Evolutionary conservation across 2,329 filamentous ascomycete genomes (phyloP), one percentile per base, ranked within the genome.

Genomic region (Akanthomyces lecanii): DNA sequence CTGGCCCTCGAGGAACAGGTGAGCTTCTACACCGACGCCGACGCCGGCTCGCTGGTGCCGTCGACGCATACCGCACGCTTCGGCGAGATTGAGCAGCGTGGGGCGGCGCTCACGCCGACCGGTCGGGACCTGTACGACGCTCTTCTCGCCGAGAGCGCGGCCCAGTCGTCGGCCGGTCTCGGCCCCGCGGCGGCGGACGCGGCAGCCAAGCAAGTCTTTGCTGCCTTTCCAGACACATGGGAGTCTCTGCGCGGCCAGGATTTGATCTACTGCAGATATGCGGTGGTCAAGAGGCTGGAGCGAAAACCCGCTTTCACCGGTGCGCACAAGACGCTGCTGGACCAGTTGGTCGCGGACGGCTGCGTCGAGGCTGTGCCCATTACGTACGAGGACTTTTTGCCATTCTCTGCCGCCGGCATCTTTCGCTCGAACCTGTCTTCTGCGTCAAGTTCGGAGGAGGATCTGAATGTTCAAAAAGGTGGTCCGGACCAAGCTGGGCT

Each of bases 351-450:
- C 1, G 61, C 67, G 2, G 56, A 70, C 0, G 73, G 74, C 0
- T 30, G 73, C 3, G 44, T 83, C 0, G 67, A 72, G 45, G 73
- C 72, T 5, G 67, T 74, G 3, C 79, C 82, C 2, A 75, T 84
- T 21, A 82, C 77, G 0, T 84, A 84, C 62, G 82, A 84, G 63
- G 82, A 84, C 61, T 84, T 84, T 54, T 70, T 84, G 4, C 82
- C 82, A 0, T 69, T 84, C 2, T 82, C 79, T 1, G 82, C 81
- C 0, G 81, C 79, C 0, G 81, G 81, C 0, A 84, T 84, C 45
- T 82, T 82, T 65, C 75, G 75, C 45, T 81, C 78, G 0, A 82
- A 81, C 23, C 67, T 80, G 5, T 55, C 33, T 2, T 10, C 60
- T 5, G 12, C 40, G 3, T 36, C 50, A 14, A 60, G 59, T 7